Evolutionary conservation across 345 rosid genomes (phyloP).

Genomic region (Pugionium dolabratum): DNA sequence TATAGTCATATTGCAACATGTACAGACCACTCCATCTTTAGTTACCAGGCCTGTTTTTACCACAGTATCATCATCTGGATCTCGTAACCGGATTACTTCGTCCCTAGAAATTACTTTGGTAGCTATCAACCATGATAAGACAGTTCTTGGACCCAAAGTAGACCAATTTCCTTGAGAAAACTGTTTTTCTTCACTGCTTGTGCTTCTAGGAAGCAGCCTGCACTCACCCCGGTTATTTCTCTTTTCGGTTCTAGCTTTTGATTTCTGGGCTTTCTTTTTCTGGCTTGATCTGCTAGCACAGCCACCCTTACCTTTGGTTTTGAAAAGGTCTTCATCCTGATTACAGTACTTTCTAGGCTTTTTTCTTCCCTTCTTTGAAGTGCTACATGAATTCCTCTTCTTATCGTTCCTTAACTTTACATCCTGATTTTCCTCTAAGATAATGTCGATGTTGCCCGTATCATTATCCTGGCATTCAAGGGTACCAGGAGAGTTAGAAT

Average conservation of each 20-base stretch:
- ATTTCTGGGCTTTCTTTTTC: conserved; percentile 49
- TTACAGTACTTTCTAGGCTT: conserved; percentile 50
- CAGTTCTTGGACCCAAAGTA: conserved; percentile 58
- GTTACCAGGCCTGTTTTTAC: conserved; percentile 74
- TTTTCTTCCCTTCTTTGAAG: conserved; percentile 44
- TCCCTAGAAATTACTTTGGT: conserved; percentile 56
- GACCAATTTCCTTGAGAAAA: conserved; percentile 49
- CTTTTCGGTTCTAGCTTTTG: conserved; percentile 49
- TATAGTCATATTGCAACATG: conserved; percentile 63
- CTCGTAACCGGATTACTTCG: conserved; percentile 77
- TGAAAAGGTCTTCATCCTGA: conserved; percentile 64
- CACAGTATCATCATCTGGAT: conserved; percentile 59
- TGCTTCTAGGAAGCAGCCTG: conserved; percentile 64
- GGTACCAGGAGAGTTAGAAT: conserved; percentile 28
- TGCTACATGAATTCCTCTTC: conserved; percentile 35
- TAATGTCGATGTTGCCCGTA: conserved; percentile 33
- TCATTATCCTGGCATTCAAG: conserved; percentile 39
- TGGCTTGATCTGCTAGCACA: conserved; percentile 45
- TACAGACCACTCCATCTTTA: conserved; percentile 72
- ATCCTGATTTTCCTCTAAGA: conserved; percentile 41
- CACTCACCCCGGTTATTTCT: conserved; percentile 59
- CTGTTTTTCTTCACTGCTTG: conserved; percentile 51
- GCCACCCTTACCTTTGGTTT: conserved; percentile 49
- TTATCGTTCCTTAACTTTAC: conserved; percentile 44
- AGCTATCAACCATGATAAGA: conserved; percentile 76